Evolutionary conservation across 768 basidiomycete genomes (phyloP), one percentile per base, ranked within the genome.

Genomic region (Podaxis sp.): DNA sequence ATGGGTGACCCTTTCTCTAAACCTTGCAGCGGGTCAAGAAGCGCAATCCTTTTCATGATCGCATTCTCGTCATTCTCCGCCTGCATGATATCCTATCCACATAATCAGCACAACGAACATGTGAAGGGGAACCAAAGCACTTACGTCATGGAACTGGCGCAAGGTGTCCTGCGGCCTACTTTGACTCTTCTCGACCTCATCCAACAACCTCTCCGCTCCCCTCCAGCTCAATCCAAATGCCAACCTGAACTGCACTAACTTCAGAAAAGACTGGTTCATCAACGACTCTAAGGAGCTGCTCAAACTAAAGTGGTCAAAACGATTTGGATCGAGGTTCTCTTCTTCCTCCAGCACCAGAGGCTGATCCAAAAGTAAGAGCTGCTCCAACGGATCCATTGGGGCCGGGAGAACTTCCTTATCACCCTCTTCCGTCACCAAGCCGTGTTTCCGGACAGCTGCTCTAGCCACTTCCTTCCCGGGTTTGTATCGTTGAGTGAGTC

Each of bases 151-250:
- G 52, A 71, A 72, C 28, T 49, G 56, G 8, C 66, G 61, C 63
- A 81, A 74, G 33, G 85, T 72, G 42, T 78, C 76, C 4, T 76
- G 77, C 6, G 76, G 69, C 22, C 70, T 72, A 56, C 67, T 72
- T 68, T 87, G 85, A 26, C 71, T 68, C 61, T 72, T 77, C 67
- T 85, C 83, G 9, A 79, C 71, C 68, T 80, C 75, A 56, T 77
- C 69, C 52, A 79, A 70, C 52, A 90, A 74, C 17, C 78, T 66
- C 67, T 90, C 90, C 2, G 88, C 89, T 2, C 83, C 87, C 2
- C 88, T 86, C 89, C 89, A 92, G 12, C 87, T 87, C 12, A 88
- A 72, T 3, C 74, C 74, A 65, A 83, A 87, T 66, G 76, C 76
- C 38, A 80, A 68, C 49, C 88, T 75, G 2, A 86, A 69, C 61